phyloP scores from a whole-genome alignment of 192 early-diverging fungal species.

The Piromyces sp. region DNA sequence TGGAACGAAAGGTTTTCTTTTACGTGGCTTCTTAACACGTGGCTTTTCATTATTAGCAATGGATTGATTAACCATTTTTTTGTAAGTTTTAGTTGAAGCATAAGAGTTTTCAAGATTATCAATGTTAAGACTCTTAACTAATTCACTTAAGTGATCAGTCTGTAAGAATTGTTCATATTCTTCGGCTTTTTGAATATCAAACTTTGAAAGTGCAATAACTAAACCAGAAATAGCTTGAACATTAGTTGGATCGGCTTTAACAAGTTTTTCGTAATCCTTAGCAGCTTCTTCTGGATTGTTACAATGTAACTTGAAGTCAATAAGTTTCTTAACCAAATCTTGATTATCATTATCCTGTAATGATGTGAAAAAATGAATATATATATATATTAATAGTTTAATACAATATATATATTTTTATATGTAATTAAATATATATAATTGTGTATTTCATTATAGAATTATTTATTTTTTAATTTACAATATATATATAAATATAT shows the following conservation, averaged over 20 bases:
- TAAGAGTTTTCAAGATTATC: background rate
- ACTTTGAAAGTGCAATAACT: conserved; percentile 41
- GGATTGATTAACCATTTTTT: background rate
- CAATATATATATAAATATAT: no score
- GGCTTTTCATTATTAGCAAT: background rate
- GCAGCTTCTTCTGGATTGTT: conserved; percentile 41
- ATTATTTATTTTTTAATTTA: no score
- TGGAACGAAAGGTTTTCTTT: background rate
- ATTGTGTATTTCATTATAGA: no score
- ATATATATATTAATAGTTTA: no score
- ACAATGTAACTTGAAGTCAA: conserved; percentile 45
- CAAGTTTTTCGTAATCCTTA: conserved; percentile 47
- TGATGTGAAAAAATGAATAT: no score
- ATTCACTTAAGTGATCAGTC: background rate
- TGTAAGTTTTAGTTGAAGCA: background rate
- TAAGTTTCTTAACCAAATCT: conserved; percentile 40
- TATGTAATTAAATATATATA: no score
- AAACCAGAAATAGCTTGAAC: conserved; percentile 43
- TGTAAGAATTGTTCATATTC: conserved; percentile 21
- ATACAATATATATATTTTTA: no score
- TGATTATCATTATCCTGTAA: background rate
- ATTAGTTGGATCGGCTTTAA: conserved; percentile 45
- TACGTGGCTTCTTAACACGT: background rate
- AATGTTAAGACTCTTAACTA: background rate
- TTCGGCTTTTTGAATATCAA: conserved; percentile 38